Percentiles rank a stretch among this genome's conserved stretches.
Evolutionary conservation across 495 filamentous ascomycete genomes (phyloP).

Genomic region (Neurospora tetraspora): DNA sequence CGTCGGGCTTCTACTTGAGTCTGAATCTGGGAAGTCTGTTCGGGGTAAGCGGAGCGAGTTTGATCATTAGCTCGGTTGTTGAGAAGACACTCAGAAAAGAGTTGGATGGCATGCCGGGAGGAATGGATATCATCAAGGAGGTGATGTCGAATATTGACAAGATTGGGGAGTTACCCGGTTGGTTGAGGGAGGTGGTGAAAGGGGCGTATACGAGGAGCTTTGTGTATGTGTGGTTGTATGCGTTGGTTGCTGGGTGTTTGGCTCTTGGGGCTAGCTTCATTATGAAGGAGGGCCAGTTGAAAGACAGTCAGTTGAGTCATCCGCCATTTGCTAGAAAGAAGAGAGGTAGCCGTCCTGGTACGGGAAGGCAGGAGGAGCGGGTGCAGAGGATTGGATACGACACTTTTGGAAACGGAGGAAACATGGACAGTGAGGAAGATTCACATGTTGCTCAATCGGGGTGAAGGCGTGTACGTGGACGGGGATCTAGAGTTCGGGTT

Average conservation of each 20-base stretch:
- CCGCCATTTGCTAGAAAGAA: not conserved
- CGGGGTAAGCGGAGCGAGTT: constrained; percentile 1
- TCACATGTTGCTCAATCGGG: not conserved
- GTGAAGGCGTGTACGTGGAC: not conserved
- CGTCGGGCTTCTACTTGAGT: constrained; percentile 8
- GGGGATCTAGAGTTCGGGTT: not conserved
- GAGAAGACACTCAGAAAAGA: not conserved
- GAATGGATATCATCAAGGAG: not conserved
- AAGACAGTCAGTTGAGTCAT: not conserved
- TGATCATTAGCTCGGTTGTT: constrained; percentile 3
- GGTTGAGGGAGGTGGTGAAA: constrained; percentile 1
- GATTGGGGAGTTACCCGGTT: constrained; percentile 5
- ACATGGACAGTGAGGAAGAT: not conserved
- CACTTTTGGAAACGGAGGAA: not conserved
- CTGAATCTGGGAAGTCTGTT: constrained; percentile 7
- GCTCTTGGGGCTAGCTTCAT: constrained; percentile 3
- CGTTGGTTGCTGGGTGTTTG: constrained; percentile 1
- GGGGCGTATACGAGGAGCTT: constrained; percentile 5
- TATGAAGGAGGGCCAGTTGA: constrained; percentile 5
- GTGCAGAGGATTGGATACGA: not conserved
- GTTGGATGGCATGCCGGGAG: not conserved
- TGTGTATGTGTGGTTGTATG: constrained; percentile 9
- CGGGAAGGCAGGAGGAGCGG: not conserved
- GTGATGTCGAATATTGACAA: constrained; percentile 9
- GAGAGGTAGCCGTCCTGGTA: not conserved